Conservation (phyloP, 805 yeast genomes). For the Yarrowia hollandica region DNA sequence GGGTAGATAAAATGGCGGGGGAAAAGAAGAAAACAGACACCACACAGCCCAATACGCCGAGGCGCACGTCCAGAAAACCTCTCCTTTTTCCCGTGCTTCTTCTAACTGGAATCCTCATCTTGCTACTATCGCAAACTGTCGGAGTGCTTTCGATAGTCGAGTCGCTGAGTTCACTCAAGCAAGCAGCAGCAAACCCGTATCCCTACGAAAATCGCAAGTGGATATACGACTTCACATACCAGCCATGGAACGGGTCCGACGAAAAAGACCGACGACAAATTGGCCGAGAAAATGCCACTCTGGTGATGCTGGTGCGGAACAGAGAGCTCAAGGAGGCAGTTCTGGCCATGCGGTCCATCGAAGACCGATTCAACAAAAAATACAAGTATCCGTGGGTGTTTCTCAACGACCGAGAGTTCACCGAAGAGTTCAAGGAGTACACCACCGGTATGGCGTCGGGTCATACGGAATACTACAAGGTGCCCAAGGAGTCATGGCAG, state of each 20-base stretch:
- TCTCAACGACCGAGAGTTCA: slow-evolving; percentile 81
- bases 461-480: slow-evolving; percentile 68
- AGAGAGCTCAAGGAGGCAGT: slow-evolving; percentile 75
- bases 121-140: not conserved
- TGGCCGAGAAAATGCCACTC: slow-evolving; percentile 76
- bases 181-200: not conserved
- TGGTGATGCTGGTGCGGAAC: slow-evolving; percentile 85
- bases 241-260: slow-evolving; percentile 10
- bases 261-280: slow-evolving; percentile 41
- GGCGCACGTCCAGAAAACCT: too few relatives aligned
- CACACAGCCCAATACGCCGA: not conserved
- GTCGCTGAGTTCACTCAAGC: not conserved
- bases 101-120: not conserved
- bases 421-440: slow-evolving; percentile 71
- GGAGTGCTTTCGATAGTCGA: slow-evolving; percentile 10
- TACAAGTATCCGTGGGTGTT: slow-evolving; percentile 94
- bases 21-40: not conserved
- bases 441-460: slow-evolving; percentile 76
- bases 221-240: slow-evolving; percentile 21
- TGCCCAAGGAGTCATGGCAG: slow-evolving; percentile 84
- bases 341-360: slow-evolving; percentile 76
- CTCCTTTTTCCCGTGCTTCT: not conserved
- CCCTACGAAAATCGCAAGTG: slow-evolving; percentile 11
- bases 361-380: slow-evolving; percentile 82
- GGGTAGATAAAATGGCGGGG: too few relatives aligned